Evolutionary conservation across 257 asterid species (phyloP).

Genomic region (Jacaranda mimosifolia): DNA sequence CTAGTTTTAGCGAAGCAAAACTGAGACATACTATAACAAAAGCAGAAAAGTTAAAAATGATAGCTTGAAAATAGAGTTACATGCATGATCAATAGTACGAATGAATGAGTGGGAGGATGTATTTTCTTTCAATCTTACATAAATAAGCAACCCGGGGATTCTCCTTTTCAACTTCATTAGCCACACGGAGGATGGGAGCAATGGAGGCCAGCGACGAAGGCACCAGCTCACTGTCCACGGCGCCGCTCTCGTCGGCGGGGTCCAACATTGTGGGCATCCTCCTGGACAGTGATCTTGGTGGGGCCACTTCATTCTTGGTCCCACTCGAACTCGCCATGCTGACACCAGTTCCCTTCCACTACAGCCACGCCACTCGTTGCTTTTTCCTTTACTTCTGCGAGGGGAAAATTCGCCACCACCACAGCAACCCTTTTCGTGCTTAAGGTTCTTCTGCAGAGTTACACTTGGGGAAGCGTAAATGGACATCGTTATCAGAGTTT

Average conservation of each 20-base stretch:
- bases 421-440: conserved; percentile 29
- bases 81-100: neutral
- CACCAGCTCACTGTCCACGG: conserved; percentile 90
- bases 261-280: conserved; percentile 74
- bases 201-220: conserved; percentile 87
- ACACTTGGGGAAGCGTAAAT: conserved; percentile 36
- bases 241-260: conserved; percentile 62
- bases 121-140: conserved; percentile 54
- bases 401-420: conserved; percentile 24
- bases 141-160: conserved; percentile 79
- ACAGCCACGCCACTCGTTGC: conserved; percentile 8
- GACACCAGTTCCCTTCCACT: conserved; percentile 27
- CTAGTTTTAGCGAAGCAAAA: conserved; percentile 9
- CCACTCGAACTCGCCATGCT: conserved; percentile 95
- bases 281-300: conserved; percentile 65
- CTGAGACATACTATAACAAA: neutral
- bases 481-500: conserved; percentile 33
- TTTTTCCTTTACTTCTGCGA: conserved; percentile 11
- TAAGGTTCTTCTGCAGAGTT: conserved; percentile 22
- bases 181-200: conserved; percentile 94
- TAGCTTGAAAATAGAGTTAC: conserved; percentile 21
- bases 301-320: conserved; percentile 68
- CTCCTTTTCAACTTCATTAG: conserved; percentile 79
- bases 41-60: neutral
- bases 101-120: neutral